Percentiles rank a stretch among this genome's conserved stretches.
These are phyloP conservation scores for Lagerstroemia speciosa DNA, from an alignment of 345 rosid genomes.

Conservation along the genomic window DNA sequence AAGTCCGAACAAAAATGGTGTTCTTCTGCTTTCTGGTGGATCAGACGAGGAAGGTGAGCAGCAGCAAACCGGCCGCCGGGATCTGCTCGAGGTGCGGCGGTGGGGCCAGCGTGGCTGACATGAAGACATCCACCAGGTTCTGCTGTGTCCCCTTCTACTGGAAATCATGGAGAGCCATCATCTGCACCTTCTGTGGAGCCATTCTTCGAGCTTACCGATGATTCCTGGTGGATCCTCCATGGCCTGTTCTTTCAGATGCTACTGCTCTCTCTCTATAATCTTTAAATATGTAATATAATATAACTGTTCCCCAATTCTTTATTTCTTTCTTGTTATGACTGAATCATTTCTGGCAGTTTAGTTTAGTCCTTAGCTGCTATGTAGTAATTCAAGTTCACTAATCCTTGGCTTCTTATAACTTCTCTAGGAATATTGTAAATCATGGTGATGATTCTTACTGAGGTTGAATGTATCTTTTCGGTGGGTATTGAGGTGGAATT, in stretches of 20 bases:
- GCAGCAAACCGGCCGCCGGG: conserved; percentile 89
- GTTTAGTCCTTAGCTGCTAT: too few species aligned
- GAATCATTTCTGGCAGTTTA: background rate
- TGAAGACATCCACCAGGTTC: conserved; percentile 76
- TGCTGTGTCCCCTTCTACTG: conserved; percentile 76
- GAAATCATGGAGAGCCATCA: conserved; percentile 78
- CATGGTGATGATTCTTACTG: too few species aligned
- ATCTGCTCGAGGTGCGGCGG: conserved; percentile 84
- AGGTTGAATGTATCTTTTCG: too few species aligned
- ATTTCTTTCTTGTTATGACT: background rate
- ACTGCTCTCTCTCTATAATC: too few species aligned
- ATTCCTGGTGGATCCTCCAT: background rate
- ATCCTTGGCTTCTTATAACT: too few species aligned
- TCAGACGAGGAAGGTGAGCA: conserved; percentile 59
- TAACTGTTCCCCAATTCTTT: background rate
- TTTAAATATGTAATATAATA: too few species aligned
- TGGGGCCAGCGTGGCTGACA: conserved; percentile 94
- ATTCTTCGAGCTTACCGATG: conserved; percentile 66
- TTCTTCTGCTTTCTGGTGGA: conserved; percentile 81
- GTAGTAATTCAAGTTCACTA: too few species aligned
- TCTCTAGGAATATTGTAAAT: too few species aligned
- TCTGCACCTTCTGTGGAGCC: conserved; percentile 83
- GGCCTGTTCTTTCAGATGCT: background rate
- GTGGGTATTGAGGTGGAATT: too few species aligned
- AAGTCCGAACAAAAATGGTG: conserved; percentile 30